Evolutionary conservation across 1,139 yeast genomes (phyloP), one percentile per base, ranked within the genome.

Genomic region (Diutina sp.): DNA sequence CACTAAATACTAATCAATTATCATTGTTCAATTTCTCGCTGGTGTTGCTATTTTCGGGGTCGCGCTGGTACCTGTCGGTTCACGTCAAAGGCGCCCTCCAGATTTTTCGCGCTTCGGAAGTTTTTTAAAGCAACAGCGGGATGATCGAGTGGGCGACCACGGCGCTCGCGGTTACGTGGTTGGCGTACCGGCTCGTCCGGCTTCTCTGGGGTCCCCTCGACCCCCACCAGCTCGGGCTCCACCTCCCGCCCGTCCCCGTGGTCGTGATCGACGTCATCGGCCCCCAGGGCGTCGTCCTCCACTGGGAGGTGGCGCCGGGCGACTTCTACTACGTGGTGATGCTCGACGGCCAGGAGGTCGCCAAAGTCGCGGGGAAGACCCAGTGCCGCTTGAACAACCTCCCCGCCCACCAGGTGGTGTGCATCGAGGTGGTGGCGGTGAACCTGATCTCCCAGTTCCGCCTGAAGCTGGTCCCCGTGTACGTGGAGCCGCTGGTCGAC

Each of bases 271-370:
- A 76, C 62, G 67, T 72, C 55, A 65, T 76, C 54, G 64, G 67
- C 25, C 59, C 63, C 38, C 60, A 60, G 41, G 67, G 73, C 30
- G 72, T 73, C 11, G 67, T 72, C 21, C 64, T 76, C 45, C 80
- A 74, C 60, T 76, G 80, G 80, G 79, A 75, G 60, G 67, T 74
- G 28, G 71, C 70, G 56, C 60, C 60, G n/a, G 79, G 75, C 57
- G 69, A 66, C 58, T 63, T 76, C 56, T 69, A 70, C 61, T 76
- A 70, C 59, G 65, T 71, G 12, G 60, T 76, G 29, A 60, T 73
- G 55, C 69, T 76, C 35, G 75, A 76, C 59, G 70, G 69, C 51
- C 63, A 63, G 25, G 78, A 74, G 58, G 76, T 70, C 6, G 77
- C 77, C 5, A 69, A 75, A 5, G 62, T 76, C 56, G 67, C 72